Conservation (phyloP, 345 rosid genomes). For the Citrus trifoliata region DNA sequence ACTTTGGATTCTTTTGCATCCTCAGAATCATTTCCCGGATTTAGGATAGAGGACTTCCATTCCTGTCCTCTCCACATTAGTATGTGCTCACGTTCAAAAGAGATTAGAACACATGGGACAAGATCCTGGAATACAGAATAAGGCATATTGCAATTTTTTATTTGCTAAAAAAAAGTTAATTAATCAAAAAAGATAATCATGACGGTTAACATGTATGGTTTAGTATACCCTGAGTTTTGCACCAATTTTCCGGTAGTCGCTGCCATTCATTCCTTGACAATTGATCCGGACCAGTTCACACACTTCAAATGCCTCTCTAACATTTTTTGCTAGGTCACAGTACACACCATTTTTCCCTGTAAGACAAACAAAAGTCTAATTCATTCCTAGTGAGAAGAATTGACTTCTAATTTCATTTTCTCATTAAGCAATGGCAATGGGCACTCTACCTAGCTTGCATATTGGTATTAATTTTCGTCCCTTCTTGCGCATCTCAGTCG, state of each 20-base stretch:
- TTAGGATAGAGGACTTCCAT: slow-evolving; percentile 55
- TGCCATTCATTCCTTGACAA: slow-evolving; percentile 74
- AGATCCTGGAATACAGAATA: slow-evolving; percentile 54
- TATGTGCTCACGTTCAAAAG: slow-evolving; percentile 76
- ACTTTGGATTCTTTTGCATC: slow-evolving; percentile 18
- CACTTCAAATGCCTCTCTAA: slow-evolving; percentile 87
- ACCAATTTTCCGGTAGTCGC: slow-evolving; percentile 81
- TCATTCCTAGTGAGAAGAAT: slow-evolving; percentile 2
- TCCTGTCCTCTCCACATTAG: slow-evolving; percentile 84
- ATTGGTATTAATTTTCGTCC: slow-evolving; percentile 73
- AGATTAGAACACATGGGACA: slow-evolving; percentile 81
- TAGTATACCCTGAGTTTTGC: slow-evolving; percentile 80
- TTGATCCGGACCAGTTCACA: slow-evolving; percentile 82
- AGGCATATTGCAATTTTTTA: background rate
- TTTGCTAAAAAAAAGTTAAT: background rate
- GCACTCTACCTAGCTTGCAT: slow-evolving; percentile 66
- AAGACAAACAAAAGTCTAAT: slow-evolving; percentile 14
- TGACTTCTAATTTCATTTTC: background rate
- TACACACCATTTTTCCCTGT: slow-evolving; percentile 88
- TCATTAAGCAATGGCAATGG: background rate
- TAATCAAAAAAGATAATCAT: background rate
- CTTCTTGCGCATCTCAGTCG: slow-evolving; percentile 70
- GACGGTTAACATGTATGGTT: background rate
- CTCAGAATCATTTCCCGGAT: slow-evolving; percentile 27
- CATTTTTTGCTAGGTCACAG: slow-evolving; percentile 56